phyloP scores from a whole-genome alignment of 1,139 yeast genomes.

The Blastobotrys petasosporus region DNA sequence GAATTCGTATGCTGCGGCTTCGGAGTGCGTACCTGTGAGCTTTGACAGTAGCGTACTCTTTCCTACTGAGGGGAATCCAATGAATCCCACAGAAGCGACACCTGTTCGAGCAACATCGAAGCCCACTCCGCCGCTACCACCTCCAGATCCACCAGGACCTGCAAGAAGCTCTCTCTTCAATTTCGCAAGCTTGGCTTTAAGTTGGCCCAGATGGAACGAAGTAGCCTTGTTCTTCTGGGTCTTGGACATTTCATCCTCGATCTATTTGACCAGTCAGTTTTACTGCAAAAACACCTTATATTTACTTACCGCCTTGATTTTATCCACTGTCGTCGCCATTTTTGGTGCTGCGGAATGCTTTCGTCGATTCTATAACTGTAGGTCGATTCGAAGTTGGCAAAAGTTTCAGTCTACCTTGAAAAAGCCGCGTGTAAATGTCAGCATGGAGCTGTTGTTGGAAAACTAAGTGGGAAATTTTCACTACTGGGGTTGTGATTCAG shows the following conservation, averaged over 20 bases:
- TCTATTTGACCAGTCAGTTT: constrained; percentile 38
- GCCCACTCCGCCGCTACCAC: constrained; percentile 83
- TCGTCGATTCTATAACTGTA: neutral
- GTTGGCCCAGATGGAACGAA: constrained; percentile 91
- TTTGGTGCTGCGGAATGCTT: constrained; percentile 11
- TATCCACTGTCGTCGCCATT: constrained; percentile 80
- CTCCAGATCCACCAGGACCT: constrained; percentile 73
- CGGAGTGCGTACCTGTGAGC: constrained; percentile 92
- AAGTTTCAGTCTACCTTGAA: neutral
- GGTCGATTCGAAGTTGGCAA: neutral
- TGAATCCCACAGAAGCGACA: constrained; percentile 94
- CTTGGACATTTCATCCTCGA: constrained; percentile 91
- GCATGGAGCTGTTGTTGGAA: neutral
- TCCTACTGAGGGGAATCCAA: constrained; percentile 99
- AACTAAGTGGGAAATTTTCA: constrained; percentile 1
- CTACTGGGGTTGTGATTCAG: no score
- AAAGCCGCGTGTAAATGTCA: neutral
- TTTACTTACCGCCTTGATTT: constrained; percentile 30
- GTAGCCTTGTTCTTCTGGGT: constrained; percentile 97
- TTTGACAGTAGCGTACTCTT: constrained; percentile 75
- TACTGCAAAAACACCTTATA: neutral
- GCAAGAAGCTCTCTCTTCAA: constrained; percentile 85
- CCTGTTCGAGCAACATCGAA: constrained; percentile 98
- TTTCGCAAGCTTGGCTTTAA: constrained; percentile 93
- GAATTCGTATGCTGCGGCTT: constrained; percentile 95